Base-by-base conservation (phyloP, 1,139 yeast genomes). In the Yamadazyma dendronema region DNA sequence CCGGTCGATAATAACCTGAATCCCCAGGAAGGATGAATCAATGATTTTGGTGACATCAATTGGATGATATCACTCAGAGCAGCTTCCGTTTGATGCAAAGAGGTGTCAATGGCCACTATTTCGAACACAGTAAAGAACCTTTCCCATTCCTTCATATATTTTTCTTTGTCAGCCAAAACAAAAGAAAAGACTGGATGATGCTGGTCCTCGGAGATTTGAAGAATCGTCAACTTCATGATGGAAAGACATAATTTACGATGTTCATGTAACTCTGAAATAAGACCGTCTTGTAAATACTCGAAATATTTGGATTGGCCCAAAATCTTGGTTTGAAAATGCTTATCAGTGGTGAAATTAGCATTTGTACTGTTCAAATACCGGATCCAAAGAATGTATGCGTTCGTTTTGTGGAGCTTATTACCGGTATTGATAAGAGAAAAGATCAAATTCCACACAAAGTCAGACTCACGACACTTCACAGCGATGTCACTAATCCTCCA, bases 81-180 rank as follows among this genome's bases (percentile, higher is more conserved):
- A 10, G 89, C 96, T 48, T 82, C 82, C 0, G 92, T 81, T 58
- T 89, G 97, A 52, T 89, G 90, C 50, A 86, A 64, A 0, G 96
- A 85, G 0, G 96, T 82, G 55, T 89, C 97, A 33, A 89, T 74
- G 2, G 89, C 94, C 28, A 87, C 63, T 34, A 89, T 84, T 53
- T 89, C 96, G 47, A 79, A 84, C 11, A 89, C 62, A 0, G 96
- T 85, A 24, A 79, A 69, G 50, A 69, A 89, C 42, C 87, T 70
- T 33, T 77, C 72, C 96, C 96, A 89, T 32, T 79, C 77, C 12
- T 65, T 65, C 26, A 76, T 50, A 35, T 72, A 67, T 3, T 50
- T 48, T 0, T 53, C 52, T 3, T 50, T 50, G 1, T 64, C 46
- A 0, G 49, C 17, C 0, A 49, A 39, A n/a, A 67, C 59, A 83